These are phyloP conservation scores for Coniella lustricola DNA, from an alignment of 2,329 filamentous ascomycete species.

Conservation along the genomic window DNA sequence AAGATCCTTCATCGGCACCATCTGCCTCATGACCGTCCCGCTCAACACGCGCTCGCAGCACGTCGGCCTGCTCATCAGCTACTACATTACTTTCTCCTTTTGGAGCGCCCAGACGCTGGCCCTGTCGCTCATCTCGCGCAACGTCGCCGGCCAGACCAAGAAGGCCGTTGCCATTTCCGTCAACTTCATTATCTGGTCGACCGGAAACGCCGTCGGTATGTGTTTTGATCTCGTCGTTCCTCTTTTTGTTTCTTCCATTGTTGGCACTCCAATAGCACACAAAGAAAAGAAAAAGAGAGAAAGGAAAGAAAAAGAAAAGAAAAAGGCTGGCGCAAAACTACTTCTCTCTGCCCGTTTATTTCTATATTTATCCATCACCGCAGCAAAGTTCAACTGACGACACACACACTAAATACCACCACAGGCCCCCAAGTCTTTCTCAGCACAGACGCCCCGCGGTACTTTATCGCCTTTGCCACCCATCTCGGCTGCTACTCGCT, in stretches of 20 bases:
- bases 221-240: slow-evolving; percentile 12
- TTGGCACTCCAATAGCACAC: too few relatives aligned
- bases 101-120: slow-evolving; percentile 65
- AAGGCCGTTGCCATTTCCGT: slow-evolving; percentile 60
- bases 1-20: slow-evolving; percentile 63
- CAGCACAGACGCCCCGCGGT: slow-evolving; percentile 52
- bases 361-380: too few relatives aligned
- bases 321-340: too few relatives aligned
- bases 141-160: slow-evolving; percentile 68
- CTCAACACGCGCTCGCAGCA: slow-evolving; percentile 51
- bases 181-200: slow-evolving; percentile 64
- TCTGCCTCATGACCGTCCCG: slow-evolving; percentile 62
- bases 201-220: slow-evolving; percentile 58
- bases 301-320: too few relatives aligned
- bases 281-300: neutral
- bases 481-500: slow-evolving; percentile 62
- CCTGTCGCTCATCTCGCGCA: slow-evolving; percentile 61
- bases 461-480: slow-evolving; percentile 62
- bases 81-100: slow-evolving; percentile 73
- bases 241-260: too few relatives aligned
- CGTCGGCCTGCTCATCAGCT: slow-evolving; percentile 61
- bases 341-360: too few relatives aligned
- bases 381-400: too few relatives aligned
- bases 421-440: slow-evolving; percentile 58
- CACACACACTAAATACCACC: too few relatives aligned